Percentiles rank a stretch among this genome's conserved stretches.
These are phyloP conservation scores for Saccharomycopsis fermentans DNA, from an alignment of 805 yeast species.

Conservation along the genomic window DNA sequence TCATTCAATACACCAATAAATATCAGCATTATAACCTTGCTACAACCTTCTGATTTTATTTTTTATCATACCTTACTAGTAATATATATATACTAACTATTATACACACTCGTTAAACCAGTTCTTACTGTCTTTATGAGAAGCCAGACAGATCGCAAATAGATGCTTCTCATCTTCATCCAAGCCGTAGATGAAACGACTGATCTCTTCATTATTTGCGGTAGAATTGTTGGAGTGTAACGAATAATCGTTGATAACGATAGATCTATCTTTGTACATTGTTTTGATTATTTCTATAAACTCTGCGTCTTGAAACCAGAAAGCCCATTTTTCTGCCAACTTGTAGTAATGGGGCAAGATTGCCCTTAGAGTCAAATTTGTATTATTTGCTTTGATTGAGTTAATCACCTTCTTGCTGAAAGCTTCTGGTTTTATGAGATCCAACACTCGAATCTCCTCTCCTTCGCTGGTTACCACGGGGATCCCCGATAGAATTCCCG, in stretches of 20 bases:
- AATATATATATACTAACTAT: too few relatives aligned
- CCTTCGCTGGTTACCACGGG: conserved; percentile 24
- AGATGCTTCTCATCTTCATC: conserved; percentile 68
- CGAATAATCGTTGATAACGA: conserved; percentile 16
- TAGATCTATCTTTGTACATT: conserved; percentile 20
- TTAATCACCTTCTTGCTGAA: conserved; percentile 58
- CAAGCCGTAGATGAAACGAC: conserved; percentile 49
- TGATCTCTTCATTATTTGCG: conserved; percentile 32
- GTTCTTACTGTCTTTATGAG: conserved; percentile 33
- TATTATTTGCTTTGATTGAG: conserved; percentile 69
- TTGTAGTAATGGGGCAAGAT: conserved; percentile 59
- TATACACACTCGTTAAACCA: conserved; percentile 28
- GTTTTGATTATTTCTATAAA: conserved; percentile 40
- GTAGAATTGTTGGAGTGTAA: conserved; percentile 22
- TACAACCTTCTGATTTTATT: too few relatives aligned
- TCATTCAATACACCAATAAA: too few relatives aligned
- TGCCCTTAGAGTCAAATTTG: conserved; percentile 54
- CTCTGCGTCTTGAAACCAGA: conserved; percentile 56
- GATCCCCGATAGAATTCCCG: conserved; percentile 59
- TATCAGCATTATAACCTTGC: too few relatives aligned
- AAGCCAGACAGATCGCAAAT: conserved; percentile 43
- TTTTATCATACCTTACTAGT: too few relatives aligned
- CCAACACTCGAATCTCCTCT: conserved; percentile 42
- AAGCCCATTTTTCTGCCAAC: conserved; percentile 68
- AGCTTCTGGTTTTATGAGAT: conserved; percentile 61